Conservation (phyloP, 306 rosid species). For the Vigna unguiculata region DNA sequence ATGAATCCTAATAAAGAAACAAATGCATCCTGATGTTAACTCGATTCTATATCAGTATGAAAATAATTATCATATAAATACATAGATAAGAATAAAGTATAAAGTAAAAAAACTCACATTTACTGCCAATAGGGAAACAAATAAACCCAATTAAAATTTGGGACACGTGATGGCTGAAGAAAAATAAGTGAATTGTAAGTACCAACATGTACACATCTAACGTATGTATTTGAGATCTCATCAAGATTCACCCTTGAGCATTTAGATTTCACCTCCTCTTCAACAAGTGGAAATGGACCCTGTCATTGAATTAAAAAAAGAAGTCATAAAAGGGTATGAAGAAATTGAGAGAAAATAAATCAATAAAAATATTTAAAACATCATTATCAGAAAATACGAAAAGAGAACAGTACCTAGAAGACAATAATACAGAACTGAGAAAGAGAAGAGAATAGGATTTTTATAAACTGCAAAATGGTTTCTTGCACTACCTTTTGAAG, state of each 20-base stretch:
- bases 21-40: too few species aligned
- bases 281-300: constrained; percentile 98
- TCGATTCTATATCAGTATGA: background rate
- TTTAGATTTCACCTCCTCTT: constrained; percentile 96
- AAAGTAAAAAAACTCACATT: background rate
- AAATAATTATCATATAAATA: constrained; percentile 25
- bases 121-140: constrained; percentile 10
- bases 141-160: constrained; percentile 33
- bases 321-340: constrained; percentile 22
- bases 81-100: constrained; percentile 5
- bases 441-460: too few species aligned
- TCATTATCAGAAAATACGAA: constrained; percentile 5
- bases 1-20: too few species aligned
- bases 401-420: background rate
- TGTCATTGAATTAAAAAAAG: constrained; percentile 38
- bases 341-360: constrained; percentile 7
- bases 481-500: too few species aligned
- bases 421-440: too few species aligned
- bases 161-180: constrained; percentile 3
- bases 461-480: too few species aligned
- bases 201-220: constrained; percentile 65
- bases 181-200: constrained; percentile 40
- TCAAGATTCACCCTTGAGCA: constrained; percentile 99
- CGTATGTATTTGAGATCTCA: constrained; percentile 81
- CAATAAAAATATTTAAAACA: constrained; percentile 15